Percentiles rank a stretch among this genome's conserved stretches.
Conservation (phyloP, 2,329 filamentous ascomycete species). For the Sporothrix pseudoabietina region DNA sequence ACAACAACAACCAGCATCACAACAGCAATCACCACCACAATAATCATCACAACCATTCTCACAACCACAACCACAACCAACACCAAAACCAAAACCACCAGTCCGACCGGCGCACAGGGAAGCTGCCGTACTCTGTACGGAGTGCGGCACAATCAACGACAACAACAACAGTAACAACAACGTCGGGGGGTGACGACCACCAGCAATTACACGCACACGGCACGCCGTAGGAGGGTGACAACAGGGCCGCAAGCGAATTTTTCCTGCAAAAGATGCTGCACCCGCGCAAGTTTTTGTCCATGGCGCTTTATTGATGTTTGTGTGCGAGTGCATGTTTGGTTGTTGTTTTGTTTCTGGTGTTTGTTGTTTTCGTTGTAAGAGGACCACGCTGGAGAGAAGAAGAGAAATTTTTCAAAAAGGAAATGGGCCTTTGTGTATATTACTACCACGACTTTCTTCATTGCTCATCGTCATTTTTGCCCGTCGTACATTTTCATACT, state of each 20-base stretch:
- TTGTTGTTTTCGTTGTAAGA: background rate
- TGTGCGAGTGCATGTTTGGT: background rate
- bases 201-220: constrained; percentile 29
- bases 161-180: background rate
- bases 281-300: constrained; percentile 24
- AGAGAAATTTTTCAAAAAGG: constrained; percentile 1
- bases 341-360: background rate
- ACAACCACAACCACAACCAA: constrained; percentile 25
- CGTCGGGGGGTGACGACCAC: constrained; percentile 27
- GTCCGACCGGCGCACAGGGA: constrained; percentile 31
- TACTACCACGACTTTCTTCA: constrained; percentile 16
- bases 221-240: constrained; percentile 34
- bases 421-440: constrained; percentile 29
- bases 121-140: constrained; percentile 19
- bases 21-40: constrained; percentile 22
- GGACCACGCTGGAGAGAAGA: background rate
- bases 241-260: background rate
- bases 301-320: background rate
- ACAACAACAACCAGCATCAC: constrained; percentile 38
- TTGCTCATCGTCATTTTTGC: constrained; percentile 1
- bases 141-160: background rate
- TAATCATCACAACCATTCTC: constrained; percentile 13
- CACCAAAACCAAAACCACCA: constrained; percentile 26
- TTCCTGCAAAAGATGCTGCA: constrained; percentile 21
- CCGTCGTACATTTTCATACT: too few species aligned